Percentiles rank a stretch among this genome's conserved stretches.
These are phyloP conservation scores for Neurospora sp. DNA, from an alignment of 495 filamentous ascomycete species.

Conservation along the genomic window DNA sequence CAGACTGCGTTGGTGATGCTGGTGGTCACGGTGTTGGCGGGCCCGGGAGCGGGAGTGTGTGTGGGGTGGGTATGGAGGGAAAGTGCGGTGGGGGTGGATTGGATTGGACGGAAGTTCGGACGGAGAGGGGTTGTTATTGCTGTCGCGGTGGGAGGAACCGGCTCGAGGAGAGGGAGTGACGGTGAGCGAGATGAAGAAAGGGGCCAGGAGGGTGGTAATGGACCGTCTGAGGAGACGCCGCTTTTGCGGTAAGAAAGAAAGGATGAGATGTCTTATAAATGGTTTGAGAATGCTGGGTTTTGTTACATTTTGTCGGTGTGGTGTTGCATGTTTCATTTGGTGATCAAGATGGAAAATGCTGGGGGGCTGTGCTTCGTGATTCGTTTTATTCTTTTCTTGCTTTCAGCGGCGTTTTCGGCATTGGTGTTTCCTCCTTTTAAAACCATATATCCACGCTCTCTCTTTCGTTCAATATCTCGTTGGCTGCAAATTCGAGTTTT, in stretches of 20 bases:
- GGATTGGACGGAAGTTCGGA: background rate
- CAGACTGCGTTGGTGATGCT: slow-evolving; percentile 19
- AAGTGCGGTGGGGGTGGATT: slow-evolving; percentile 17
- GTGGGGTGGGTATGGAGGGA: slow-evolving; percentile 29
- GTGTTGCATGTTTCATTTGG: background rate
- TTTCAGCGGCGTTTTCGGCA: background rate
- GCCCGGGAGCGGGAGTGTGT: slow-evolving; percentile 30
- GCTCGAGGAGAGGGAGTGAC: background rate
- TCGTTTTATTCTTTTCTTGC: background rate
- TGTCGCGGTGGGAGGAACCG: slow-evolving; percentile 17
- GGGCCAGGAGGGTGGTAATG: background rate
- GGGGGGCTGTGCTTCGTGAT: background rate
- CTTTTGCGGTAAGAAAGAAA: slow-evolving; percentile 13
- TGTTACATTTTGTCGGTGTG: background rate
- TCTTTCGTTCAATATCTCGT: background rate
- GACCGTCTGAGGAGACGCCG: slow-evolving; percentile 20
- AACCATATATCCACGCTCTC: background rate
- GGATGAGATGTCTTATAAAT: background rate
- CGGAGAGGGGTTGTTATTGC: slow-evolving; percentile 12
- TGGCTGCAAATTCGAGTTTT: background rate
- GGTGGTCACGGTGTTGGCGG: slow-evolving; percentile 17
- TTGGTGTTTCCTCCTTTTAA: background rate
- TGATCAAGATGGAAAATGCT: background rate
- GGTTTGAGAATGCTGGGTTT: background rate
- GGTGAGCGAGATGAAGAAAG: background rate